Evolutionary conservation across 2,329 filamentous ascomycete genomes (phyloP).

Genomic region (Trichoderma afroharzianum): DNA sequence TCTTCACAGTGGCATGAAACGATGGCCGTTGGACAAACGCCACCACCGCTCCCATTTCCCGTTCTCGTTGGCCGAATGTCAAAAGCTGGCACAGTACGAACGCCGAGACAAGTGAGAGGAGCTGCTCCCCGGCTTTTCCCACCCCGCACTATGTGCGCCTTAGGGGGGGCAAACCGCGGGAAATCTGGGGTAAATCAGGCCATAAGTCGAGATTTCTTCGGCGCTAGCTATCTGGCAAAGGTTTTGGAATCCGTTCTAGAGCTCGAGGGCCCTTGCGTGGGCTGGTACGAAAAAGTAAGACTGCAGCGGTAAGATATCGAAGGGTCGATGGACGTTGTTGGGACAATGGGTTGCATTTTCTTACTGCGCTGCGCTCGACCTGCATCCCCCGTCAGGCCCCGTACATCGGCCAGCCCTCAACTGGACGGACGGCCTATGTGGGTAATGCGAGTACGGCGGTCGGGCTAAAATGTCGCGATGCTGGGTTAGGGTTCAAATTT

Average conservation of each 20-base stretch:
- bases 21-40: neutral
- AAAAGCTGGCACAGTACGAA: neutral
- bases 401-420: neutral
- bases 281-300: neutral
- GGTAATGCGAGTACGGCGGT: conserved; percentile 2
- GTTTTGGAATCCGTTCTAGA: conserved; percentile 9
- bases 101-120: neutral
- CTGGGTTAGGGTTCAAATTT: conserved; percentile 2
- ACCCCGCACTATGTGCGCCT: conserved; percentile 3
- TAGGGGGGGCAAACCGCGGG: conserved; percentile 9
- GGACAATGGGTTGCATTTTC: conserved; percentile 2
- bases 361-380: neutral
- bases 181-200: conserved; percentile 18
- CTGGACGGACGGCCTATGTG: neutral
- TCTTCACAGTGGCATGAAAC: neutral
- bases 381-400: conserved; percentile 1
- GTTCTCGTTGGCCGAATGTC: neutral
- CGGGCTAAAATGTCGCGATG: conserved; percentile 14
- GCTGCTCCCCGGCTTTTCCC: conserved; percentile 14
- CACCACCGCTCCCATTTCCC: neutral
- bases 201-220: conserved; percentile 7
- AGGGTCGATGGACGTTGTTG: neutral
- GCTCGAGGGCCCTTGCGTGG: neutral
- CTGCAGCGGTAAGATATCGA: neutral
- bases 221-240: conserved; percentile 4